A percentile compares a stretch with the other conserved stretches of the same genome.
phyloP scores from a whole-genome alignment of 2,329 filamentous ascomycete species.

The Phyllosticta citrichinensis region DNA sequence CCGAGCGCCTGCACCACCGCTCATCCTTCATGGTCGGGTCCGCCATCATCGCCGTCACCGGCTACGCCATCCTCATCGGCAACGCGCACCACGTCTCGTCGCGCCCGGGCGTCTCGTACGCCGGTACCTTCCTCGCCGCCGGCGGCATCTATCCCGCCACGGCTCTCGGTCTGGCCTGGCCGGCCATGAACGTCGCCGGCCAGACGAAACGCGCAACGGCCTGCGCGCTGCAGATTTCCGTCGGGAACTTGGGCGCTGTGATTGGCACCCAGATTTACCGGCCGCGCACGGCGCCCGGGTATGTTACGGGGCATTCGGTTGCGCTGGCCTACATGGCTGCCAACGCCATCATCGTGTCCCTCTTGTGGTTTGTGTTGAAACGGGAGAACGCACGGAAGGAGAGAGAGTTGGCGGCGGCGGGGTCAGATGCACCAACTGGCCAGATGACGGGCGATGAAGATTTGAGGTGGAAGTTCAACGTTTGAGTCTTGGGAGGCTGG shows the following conservation, averaged over 20 bases:
- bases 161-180: constrained; percentile 37
- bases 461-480: constrained; percentile 27
- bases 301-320: constrained; percentile 24
- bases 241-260: constrained; percentile 39
- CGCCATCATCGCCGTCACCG: constrained; percentile 23
- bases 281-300: constrained; percentile 23
- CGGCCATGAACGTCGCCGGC: constrained; percentile 44
- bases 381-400: constrained; percentile 24
- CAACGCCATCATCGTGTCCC: constrained; percentile 23
- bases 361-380: constrained; percentile 22
- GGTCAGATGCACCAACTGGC: constrained; percentile 20
- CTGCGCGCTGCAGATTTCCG: constrained; percentile 39
- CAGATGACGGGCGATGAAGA: constrained; percentile 23
- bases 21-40: constrained; percentile 27
- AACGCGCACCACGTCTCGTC: constrained; percentile 18
- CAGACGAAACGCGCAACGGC: constrained; percentile 44
- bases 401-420: constrained; percentile 14
- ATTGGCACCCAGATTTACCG: constrained; percentile 29
- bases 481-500: constrained; percentile 11
- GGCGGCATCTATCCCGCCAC: constrained; percentile 31
- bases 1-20: constrained; percentile 23
- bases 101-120: constrained; percentile 28
- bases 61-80: constrained; percentile 30
- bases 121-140: constrained; percentile 28
- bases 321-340: constrained; percentile 22